Evolutionary conservation across 768 basidiomycete genomes (phyloP), one percentile per base, ranked within the genome.

Genomic region (Collybiopsis confluens): DNA sequence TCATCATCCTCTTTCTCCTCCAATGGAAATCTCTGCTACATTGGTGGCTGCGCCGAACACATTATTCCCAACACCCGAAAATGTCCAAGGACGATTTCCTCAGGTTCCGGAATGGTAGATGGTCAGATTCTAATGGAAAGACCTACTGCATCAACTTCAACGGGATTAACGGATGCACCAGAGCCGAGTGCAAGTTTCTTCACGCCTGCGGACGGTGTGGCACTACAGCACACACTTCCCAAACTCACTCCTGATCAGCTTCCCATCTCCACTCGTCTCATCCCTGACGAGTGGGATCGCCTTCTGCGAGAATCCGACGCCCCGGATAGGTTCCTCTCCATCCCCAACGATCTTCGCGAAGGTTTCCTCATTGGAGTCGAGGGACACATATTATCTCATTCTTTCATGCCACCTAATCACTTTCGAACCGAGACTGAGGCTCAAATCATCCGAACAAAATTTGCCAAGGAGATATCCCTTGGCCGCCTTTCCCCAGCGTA

Each of bases 121-220:
- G 30, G 30, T 13, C n/a, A 6, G 45, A 26, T 21, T 18, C 23
- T 15, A 35, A 38, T 4, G 48, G 30, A 1, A 4, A 21, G 4
- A 2, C 20, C 33, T 50, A 50, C 49, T 47, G 45, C 49, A 11
- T 55, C 37, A 26, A 15, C 24, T 42, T 43, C 38, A 53, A 53
- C 26, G n/a, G 38, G 15, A 1, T 35, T 5, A 30, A 21, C 8
- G 38, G 28, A 2, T 53, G 52, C 35, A 16, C 3, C 13, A 2
- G 35, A 9, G 43, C 27, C 11, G 37, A 38, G 7, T 59, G 55
- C 35, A 3, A 1, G 9, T 47, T 57, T 33, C 21, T 20, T 40
- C 62, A 63, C 36, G 28, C 43, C 23, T 63, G 62, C 42, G 58
- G 58, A 41, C 45, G 59, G 33, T 63, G 62, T 44, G 48, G 58